Evolutionary conservation across 495 filamentous ascomycete genomes (phyloP).

Genomic region (Wilcoxina mikolae): DNA sequence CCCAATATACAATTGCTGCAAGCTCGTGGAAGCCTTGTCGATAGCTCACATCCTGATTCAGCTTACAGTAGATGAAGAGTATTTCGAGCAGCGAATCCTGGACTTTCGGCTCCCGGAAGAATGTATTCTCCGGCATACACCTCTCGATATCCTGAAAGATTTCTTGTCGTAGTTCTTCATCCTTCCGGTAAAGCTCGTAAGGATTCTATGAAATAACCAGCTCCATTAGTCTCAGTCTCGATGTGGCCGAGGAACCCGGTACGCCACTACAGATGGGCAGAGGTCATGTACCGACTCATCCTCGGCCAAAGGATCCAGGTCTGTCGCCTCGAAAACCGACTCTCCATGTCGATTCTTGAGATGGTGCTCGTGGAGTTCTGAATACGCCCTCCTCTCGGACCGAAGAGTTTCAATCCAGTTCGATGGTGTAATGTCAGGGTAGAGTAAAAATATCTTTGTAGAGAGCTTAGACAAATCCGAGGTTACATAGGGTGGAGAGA

Average conservation of each 20-base stretch:
- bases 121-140: conserved; percentile 80
- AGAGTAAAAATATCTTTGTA: conserved; percentile 62
- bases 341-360: conserved; percentile 39
- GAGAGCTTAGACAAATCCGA: not conserved
- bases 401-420: conserved; percentile 53
- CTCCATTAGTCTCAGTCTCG: not conserved
- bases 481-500: not conserved
- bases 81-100: conserved; percentile 77
- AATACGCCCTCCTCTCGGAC: conserved; percentile 60
- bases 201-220: conserved; percentile 64
- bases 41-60: conserved; percentile 67
- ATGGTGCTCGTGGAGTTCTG: conserved; percentile 54
- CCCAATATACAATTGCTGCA: conserved; percentile 79
- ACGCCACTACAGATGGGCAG: not conserved
- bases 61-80: conserved; percentile 85
- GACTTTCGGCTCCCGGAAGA: conserved; percentile 66
- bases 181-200: conserved; percentile 68
- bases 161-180: conserved; percentile 70
- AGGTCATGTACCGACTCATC: conserved; percentile 53
- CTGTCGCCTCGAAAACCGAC: conserved; percentile 13
- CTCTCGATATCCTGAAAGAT: conserved; percentile 92
- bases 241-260: not conserved
- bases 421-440: conserved; percentile 48
- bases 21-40: conserved; percentile 97
- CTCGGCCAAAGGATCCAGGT: conserved; percentile 72